A percentile compares a stretch with the other conserved stretches of the same genome.
These are phyloP conservation scores for Polyporus tsugae DNA, from an alignment of 1,284 basidiomycete genomes.

Conservation along the genomic window DNA sequence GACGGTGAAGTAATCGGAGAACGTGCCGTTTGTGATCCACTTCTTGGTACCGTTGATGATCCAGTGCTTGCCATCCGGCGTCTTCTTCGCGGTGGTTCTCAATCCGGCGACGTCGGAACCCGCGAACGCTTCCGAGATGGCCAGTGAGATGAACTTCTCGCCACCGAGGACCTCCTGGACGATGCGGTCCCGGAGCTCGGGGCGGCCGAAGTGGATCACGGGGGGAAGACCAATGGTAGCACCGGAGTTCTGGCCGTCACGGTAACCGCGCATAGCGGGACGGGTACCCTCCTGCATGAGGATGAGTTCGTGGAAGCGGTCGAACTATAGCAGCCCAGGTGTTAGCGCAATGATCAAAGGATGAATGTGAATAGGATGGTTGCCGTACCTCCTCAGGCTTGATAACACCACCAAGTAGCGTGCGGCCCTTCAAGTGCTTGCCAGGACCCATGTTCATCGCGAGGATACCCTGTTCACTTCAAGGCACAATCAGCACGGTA, in stretches of 20 bases:
- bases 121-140: slow-evolving; percentile 78
- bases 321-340: slow-evolving; percentile 51
- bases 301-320: slow-evolving; percentile 72
- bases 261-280: slow-evolving; percentile 40
- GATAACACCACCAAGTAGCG: slow-evolving; percentile 82
- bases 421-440: slow-evolving; percentile 84
- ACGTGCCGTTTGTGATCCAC: slow-evolving; percentile 89
- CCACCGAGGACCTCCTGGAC: slow-evolving; percentile 80
- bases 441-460: slow-evolving; percentile 92
- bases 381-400: slow-evolving; percentile 76
- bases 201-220: slow-evolving; percentile 83
- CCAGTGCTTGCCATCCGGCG: slow-evolving; percentile 85
- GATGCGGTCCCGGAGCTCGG: slow-evolving; percentile 79
- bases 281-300: slow-evolving; percentile 48
- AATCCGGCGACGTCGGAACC: slow-evolving; percentile 90
- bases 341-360: slow-evolving; percentile 10
- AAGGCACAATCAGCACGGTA: not conserved
- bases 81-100: slow-evolving; percentile 83
- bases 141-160: slow-evolving; percentile 80
- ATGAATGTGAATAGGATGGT: not conserved
- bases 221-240: slow-evolving; percentile 85
- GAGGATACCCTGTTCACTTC: slow-evolving; percentile 74
- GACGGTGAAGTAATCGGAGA: slow-evolving; percentile 61
- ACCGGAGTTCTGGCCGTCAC: slow-evolving; percentile 47
- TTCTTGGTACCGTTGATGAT: slow-evolving; percentile 85